Evolutionary conservation across 2,329 filamentous ascomycete species (phyloP), one percentile per base, ranked within the genome.

Genomic region (Aureobasidium mangrovei): DNA sequence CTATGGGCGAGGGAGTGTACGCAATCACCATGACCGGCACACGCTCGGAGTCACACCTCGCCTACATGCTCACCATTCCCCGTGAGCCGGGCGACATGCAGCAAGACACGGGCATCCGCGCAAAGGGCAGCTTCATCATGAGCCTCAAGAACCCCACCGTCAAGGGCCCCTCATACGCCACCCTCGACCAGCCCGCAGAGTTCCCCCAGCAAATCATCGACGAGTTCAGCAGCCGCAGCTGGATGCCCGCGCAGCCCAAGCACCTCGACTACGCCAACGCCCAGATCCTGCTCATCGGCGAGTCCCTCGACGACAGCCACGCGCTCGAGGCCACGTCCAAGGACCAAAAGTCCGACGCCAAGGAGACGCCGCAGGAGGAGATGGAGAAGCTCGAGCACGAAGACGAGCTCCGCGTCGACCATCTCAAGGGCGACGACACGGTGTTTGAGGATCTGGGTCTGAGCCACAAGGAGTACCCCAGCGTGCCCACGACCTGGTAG

Each of bases 1-100:
- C 87, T 0, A 76, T 90, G n/a, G 90, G 83, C 0, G 89, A 95
- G 67, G 91, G 90, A 0, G 82, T 95, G 0, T 95, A 95, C 62
- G 85, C 85, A 0, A 83, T 95, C 51, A 88, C 85, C 0, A 81
- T 79, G 2, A 88, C 84, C 0, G 75, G 83, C 0, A 80, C 85
- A 45, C 62, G 62, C 33, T 60, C 64, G 9, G 65, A 67, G 12
- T 87, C 83, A 2, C 89, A 95, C 62, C 74, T 96, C 7, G 86
- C 79, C 0, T 95, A 95, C 64, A 79, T 90, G 56, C 72, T 90
- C 45, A 95, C 88, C 0, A 77, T 91, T 29, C 88, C 89, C 0
- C 72, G 78, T 3, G 72, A 86, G 56, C 66, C 87, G 1, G 84
- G 83, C 1, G 80, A 88, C 47, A 77, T 93, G 0, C 89, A 95